phyloP scores from a whole-genome alignment of 306 rosid species.

The Albizia julibrissin region DNA sequence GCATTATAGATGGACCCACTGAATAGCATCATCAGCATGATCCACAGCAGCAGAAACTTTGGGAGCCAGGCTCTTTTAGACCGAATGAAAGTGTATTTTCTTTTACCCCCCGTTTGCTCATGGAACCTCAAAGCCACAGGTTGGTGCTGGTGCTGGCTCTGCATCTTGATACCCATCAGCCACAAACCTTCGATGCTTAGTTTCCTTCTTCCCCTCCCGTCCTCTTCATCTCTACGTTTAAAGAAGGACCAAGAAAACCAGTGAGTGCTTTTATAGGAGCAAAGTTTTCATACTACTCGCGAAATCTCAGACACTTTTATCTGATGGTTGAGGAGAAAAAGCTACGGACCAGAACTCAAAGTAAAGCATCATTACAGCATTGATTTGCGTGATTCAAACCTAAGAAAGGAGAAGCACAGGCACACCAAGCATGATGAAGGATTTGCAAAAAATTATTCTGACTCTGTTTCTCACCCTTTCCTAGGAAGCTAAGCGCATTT shows the following conservation, averaged over 20 bases:
- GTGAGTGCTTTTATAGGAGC: constrained; percentile 35
- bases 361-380: constrained; percentile 56
- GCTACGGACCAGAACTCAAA: constrained; percentile 39
- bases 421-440: constrained; percentile 42
- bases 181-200: constrained; percentile 32
- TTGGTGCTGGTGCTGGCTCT: constrained; percentile 53
- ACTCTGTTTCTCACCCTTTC: constrained; percentile 30
- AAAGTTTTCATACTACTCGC: constrained; percentile 41
- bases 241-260: constrained; percentile 37
- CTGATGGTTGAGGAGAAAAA: constrained; percentile 36
- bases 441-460: constrained; percentile 31
- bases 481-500: constrained; percentile 33
- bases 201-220: constrained; percentile 32
- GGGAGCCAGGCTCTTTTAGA: constrained; percentile 77
- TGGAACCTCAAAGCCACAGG: constrained; percentile 64
- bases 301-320: constrained; percentile 47
- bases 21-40: constrained; percentile 54
- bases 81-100: constrained; percentile 77
- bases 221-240: constrained; percentile 48
- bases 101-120: constrained; percentile 71
- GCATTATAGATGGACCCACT: constrained; percentile 51
- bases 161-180: constrained; percentile 68
- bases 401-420: constrained; percentile 42
- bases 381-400: constrained; percentile 68
- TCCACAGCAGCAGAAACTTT: constrained; percentile 64